These are phyloP conservation scores for Fusarium humuli DNA, from an alignment of 2,329 filamentous ascomycete genomes.

Conservation along the genomic window DNA sequence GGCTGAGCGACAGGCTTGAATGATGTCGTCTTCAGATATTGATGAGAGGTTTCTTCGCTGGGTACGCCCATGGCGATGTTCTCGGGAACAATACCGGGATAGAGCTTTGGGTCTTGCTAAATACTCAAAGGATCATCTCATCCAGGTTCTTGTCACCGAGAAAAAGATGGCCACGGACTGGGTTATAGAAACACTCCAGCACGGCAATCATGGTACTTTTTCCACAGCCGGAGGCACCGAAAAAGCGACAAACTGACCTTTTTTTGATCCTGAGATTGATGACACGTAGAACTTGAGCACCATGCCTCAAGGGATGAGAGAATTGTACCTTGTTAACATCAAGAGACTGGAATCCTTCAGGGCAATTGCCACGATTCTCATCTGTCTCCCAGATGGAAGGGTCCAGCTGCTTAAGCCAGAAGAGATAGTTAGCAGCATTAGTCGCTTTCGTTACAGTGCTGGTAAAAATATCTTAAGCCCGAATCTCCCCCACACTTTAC, in stretches of 20 bases:
- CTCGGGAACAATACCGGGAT: background rate
- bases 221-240: constrained; percentile 66
- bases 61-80: constrained; percentile 38
- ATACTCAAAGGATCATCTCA: too few relatives aligned
- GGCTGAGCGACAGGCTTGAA: constrained; percentile 50
- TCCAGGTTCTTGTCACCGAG: constrained; percentile 47
- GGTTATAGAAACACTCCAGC: constrained; percentile 60
- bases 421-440: constrained; percentile 57
- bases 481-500: background rate
- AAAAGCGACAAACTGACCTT: constrained; percentile 63
- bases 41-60: background rate
- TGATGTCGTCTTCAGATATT: background rate
- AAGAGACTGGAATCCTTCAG: constrained; percentile 50
- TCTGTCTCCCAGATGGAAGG: constrained; percentile 52
- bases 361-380: constrained; percentile 53
- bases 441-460: too few relatives aligned
- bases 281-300: constrained; percentile 56
- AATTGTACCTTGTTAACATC: constrained; percentile 69
- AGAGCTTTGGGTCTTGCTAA: too few relatives aligned
- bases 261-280: constrained; percentile 52
- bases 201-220: constrained; percentile 71
- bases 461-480: too few relatives aligned
- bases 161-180: constrained; percentile 33
- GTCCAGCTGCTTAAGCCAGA: constrained; percentile 52
- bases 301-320: constrained; percentile 66